These are phyloP conservation scores for Paxillus involutus DNA, from an alignment of 768 basidiomycete species.

Conservation along the genomic window DNA sequence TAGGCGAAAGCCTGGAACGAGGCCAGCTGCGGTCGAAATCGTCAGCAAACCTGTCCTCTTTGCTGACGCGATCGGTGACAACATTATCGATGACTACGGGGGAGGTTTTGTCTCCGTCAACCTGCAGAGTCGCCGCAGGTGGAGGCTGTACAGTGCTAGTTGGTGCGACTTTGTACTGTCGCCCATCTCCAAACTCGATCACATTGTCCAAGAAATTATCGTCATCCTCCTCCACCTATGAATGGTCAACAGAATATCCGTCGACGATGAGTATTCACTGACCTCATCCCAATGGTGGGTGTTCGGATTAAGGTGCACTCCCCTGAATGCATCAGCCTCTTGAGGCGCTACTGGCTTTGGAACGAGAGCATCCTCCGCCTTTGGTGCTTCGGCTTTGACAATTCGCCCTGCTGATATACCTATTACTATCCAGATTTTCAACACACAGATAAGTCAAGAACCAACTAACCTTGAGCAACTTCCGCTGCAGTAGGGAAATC, in stretches of 20 bases:
- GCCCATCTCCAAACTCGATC: slow-evolving; percentile 95
- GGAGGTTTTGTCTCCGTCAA: slow-evolving; percentile 12
- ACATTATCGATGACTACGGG: slow-evolving; percentile 20
- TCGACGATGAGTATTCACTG: slow-evolving; percentile 28
- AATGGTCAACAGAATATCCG: slow-evolving; percentile 4
- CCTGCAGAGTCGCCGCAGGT: slow-evolving; percentile 14
- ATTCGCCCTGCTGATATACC: slow-evolving; percentile 18
- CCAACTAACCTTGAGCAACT: slow-evolving; percentile 74
- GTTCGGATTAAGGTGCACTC: slow-evolving; percentile 90
- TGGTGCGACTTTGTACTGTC: slow-evolving; percentile 81
- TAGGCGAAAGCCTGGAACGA: slow-evolving; percentile 56
- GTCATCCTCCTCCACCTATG: slow-evolving; percentile 88
- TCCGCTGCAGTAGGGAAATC: slow-evolving; percentile 99
- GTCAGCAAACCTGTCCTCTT: slow-evolving; percentile 88
- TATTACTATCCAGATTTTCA: slow-evolving; percentile 8
- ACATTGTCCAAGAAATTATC: slow-evolving; percentile 86
- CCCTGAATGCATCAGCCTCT: slow-evolving; percentile 92
- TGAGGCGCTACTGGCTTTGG: slow-evolving; percentile 64
- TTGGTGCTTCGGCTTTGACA: slow-evolving; percentile 36
- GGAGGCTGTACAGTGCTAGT: slow-evolving; percentile 33
- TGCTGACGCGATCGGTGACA: slow-evolving; percentile 53
- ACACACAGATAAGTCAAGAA: neutral
- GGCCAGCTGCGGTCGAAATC: slow-evolving; percentile 98
- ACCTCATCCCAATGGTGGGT: slow-evolving; percentile 99
- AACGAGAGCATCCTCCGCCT: slow-evolving; percentile 50